A percentile compares a stretch with the other conserved stretches of the same genome.
Conservation (phyloP, 2,329 filamentous ascomycete genomes). For the Fusarium staphyleae region DNA sequence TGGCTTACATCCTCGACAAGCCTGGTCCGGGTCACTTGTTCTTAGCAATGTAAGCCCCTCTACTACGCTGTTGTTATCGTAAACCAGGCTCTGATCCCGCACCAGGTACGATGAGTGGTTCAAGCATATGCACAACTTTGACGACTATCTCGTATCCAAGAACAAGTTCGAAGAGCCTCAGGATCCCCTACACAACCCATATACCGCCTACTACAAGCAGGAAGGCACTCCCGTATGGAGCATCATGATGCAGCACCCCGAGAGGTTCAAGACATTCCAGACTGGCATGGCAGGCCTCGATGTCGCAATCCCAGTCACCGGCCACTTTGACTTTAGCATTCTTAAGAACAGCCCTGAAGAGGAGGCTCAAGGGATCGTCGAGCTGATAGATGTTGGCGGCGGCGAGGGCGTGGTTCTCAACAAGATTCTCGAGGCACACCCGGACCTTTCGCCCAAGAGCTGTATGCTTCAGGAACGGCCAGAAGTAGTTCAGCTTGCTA, state of each 20-base stretch:
- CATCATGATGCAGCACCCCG: slow-evolving; percentile 45
- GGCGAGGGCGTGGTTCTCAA: slow-evolving; percentile 42
- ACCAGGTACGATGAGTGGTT: slow-evolving; percentile 46
- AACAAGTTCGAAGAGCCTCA: slow-evolving; percentile 40
- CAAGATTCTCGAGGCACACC: slow-evolving; percentile 43
- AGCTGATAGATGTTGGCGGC: slow-evolving; percentile 45
- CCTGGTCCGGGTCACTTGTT: slow-evolving; percentile 43
- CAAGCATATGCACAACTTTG: slow-evolving; percentile 45
- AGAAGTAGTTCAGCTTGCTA: slow-evolving; percentile 41
- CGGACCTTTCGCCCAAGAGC: slow-evolving; percentile 32
- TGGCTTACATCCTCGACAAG: slow-evolving; percentile 40
- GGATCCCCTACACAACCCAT: slow-evolving; percentile 43
- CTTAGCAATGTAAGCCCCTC: slow-evolving; percentile 37
- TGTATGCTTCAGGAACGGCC: slow-evolving; percentile 40
- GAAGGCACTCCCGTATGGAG: slow-evolving; percentile 46
- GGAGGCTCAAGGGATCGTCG: slow-evolving; percentile 23
- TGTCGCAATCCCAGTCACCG: slow-evolving; percentile 43
- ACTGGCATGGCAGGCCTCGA: slow-evolving; percentile 45
- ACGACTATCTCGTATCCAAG: slow-evolving; percentile 42
- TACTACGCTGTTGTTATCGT: not conserved
- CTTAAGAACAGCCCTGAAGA: slow-evolving; percentile 36
- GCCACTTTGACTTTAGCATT: slow-evolving; percentile 43
- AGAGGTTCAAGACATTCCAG: slow-evolving; percentile 43
- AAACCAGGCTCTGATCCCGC: not conserved
- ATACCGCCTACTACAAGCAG: slow-evolving; percentile 43